Base-by-base conservation (phyloP, 768 basidiomycete genomes). In the Boletus subparvulus region DNA sequence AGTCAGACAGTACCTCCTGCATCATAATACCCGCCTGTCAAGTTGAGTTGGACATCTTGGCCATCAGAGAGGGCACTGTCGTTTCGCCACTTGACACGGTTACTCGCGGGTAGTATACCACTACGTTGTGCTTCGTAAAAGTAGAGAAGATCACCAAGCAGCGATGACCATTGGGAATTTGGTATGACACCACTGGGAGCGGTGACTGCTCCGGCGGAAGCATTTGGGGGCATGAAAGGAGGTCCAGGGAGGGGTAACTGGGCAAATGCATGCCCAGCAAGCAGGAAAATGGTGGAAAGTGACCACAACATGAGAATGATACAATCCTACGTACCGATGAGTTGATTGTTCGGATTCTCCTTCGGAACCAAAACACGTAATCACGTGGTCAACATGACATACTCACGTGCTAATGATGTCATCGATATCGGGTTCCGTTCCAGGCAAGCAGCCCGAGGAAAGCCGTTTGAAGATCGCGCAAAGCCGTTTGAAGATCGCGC, bases 81-180 rank as follows among this genome's bases (percentile, higher is more conserved):
- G 65, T 97, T 97, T 50, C 94, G 78, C 95, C 95, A 98, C 26
- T 81, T 67, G 3, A 95, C 91, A 40, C 94, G 81, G 58, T 90
- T 91, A 5, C 77, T 77, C 13, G 73, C 64, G 1, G 87, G 81
- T 16, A 96, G 79, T 42, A 78, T 77, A 16, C 94, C 94, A 52
- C 89, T 90, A 19, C 94, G 80, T 66, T 97, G 94, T 2, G 87
- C 93, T 59, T 97, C 94, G 66, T 94, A 97, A 71, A 96, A 96
- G 67, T 85, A 96, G 28, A 96, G 69, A 28, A 88, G 71, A 69
- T 88, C 85, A 4, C 94, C 94, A 0, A 96, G 80, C 3, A 96
- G 71, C 47, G 78, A 87, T 6, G 86, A 80, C 92, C 94, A 96
- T 68, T 94, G 90, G 3, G 81, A 64, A 68, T 94, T 94, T 41